These are phyloP conservation scores for Keithomyces neogunnii DNA, from an alignment of 2,329 filamentous ascomycete genomes.

Conservation along the genomic window DNA sequence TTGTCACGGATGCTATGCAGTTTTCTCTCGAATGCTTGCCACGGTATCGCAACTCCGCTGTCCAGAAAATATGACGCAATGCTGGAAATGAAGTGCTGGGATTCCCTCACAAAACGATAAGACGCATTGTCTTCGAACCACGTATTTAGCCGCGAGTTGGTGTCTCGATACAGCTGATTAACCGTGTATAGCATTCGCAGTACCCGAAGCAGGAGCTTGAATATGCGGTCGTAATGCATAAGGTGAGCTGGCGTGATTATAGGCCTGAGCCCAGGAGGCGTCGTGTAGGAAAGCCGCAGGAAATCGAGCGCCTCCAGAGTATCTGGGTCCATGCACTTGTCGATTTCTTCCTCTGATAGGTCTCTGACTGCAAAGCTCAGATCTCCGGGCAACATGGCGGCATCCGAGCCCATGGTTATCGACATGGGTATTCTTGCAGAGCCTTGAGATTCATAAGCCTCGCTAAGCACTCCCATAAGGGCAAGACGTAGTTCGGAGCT, in stretches of 20 bases:
- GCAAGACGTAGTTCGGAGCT: constrained; percentile 88
- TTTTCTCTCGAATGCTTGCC: constrained; percentile 60
- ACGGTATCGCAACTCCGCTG: constrained; percentile 63
- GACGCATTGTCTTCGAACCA: constrained; percentile 29
- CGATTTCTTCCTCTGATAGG: constrained; percentile 68
- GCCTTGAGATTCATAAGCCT: constrained; percentile 49
- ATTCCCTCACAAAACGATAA: constrained; percentile 63
- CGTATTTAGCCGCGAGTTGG: constrained; percentile 29
- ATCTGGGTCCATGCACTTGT: constrained; percentile 73
- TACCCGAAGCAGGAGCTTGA: constrained; percentile 69
- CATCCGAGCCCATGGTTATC: constrained; percentile 20
- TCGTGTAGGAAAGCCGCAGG: constrained; percentile 74
- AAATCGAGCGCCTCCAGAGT: constrained; percentile 90
- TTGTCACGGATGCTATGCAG: constrained; percentile 54
- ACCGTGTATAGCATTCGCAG: constrained; percentile 72
- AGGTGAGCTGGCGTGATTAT: constrained; percentile 66
- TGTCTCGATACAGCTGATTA: constrained; percentile 53
- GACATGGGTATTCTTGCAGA: constrained; percentile 8
- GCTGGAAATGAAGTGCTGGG: constrained; percentile 68
- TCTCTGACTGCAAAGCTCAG: constrained; percentile 80
- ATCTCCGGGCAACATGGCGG: constrained; percentile 51
- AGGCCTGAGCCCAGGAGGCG: constrained; percentile 60
- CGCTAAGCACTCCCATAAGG: constrained; percentile 74
- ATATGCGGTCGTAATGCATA: constrained; percentile 76
- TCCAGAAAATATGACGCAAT: constrained; percentile 75